phyloP scores from a whole-genome alignment of 2,329 filamentous ascomycete genomes.

The Graphiopsis chlorocephala region DNA sequence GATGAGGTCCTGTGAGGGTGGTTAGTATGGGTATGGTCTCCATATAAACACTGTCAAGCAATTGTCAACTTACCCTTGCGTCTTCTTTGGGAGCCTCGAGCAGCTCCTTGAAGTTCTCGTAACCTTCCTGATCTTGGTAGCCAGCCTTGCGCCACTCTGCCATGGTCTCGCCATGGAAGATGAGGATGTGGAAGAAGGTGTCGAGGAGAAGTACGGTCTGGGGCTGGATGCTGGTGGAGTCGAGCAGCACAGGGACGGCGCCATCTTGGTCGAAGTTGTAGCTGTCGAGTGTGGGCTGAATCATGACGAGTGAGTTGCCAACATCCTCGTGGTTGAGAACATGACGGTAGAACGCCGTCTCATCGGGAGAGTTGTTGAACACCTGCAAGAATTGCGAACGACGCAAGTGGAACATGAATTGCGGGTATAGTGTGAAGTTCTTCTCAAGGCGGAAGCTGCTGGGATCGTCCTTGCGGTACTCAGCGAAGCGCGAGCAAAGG shows the following conservation, averaged over 20 bases:
- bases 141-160: constrained; percentile 97
- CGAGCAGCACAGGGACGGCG: constrained; percentile 86
- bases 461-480: constrained; percentile 96
- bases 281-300: constrained; percentile 93
- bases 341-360: constrained; percentile 98
- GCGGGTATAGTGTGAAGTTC: constrained; percentile 97
- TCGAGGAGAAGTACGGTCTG: constrained; percentile 92
- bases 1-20: constrained; percentile 75
- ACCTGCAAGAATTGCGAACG: constrained; percentile 97
- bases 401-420: constrained; percentile 99
- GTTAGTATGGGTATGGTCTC: constrained; percentile 16
- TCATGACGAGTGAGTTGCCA: constrained; percentile 96
- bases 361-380: constrained; percentile 98
- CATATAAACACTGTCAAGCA: not conserved
- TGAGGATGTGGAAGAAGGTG: constrained; percentile 99
- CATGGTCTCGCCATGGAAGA: constrained; percentile 97
- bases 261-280: constrained; percentile 97
- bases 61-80: constrained; percentile 66
- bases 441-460: constrained; percentile 96
- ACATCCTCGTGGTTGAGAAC: constrained; percentile 97
- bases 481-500: constrained; percentile 91
- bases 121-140: constrained; percentile 96
- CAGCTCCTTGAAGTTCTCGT: constrained; percentile 88
- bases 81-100: constrained; percentile 95
- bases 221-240: constrained; percentile 93